Conservation (phyloP, 306 rosid genomes). For the Ormosia emarginata region DNA sequence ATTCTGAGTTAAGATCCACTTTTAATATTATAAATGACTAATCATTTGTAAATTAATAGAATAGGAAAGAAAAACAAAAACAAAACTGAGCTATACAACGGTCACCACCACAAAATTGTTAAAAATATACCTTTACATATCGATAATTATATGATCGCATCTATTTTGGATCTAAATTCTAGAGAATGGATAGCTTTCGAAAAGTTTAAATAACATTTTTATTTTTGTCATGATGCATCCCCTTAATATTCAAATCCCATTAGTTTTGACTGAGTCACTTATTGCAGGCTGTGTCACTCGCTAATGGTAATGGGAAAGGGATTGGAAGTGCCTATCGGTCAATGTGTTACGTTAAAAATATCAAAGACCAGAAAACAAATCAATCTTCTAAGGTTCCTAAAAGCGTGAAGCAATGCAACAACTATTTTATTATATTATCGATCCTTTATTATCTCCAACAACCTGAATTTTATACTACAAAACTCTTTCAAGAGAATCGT, state of each 20-base stretch:
- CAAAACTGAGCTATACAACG: not conserved
- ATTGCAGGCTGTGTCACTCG: slow-evolving; percentile 25
- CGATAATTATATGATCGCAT: not conserved
- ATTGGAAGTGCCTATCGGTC: slow-evolving; percentile 31
- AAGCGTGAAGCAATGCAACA: slow-evolving; percentile 69
- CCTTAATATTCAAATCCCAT: slow-evolving; percentile 7
- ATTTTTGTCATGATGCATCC: not conserved
- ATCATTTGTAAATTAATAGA: not conserved
- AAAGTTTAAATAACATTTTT: not conserved
- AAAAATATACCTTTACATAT: not conserved
- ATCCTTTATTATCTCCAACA: slow-evolving; percentile 15
- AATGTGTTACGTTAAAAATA: slow-evolving; percentile 29
- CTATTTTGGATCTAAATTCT: slow-evolving; percentile 9
- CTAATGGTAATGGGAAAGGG: not conserved
- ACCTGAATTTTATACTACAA: slow-evolving; percentile 19
- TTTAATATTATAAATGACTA: not conserved
- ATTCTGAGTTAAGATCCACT: not conserved
- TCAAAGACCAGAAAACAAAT: slow-evolving; percentile 16
- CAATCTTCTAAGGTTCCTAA: slow-evolving; percentile 32
- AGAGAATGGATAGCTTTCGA: slow-evolving; percentile 3
- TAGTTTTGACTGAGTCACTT: slow-evolving; percentile 40
- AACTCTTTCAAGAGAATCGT: not conserved
- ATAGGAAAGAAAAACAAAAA: not conserved
- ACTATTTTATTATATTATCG: slow-evolving; percentile 5
- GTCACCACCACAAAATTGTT: not conserved